Evolutionary conservation across 2,329 filamentous ascomycete genomes (phyloP).

Genomic region (Hypoxylon sp.): DNA sequence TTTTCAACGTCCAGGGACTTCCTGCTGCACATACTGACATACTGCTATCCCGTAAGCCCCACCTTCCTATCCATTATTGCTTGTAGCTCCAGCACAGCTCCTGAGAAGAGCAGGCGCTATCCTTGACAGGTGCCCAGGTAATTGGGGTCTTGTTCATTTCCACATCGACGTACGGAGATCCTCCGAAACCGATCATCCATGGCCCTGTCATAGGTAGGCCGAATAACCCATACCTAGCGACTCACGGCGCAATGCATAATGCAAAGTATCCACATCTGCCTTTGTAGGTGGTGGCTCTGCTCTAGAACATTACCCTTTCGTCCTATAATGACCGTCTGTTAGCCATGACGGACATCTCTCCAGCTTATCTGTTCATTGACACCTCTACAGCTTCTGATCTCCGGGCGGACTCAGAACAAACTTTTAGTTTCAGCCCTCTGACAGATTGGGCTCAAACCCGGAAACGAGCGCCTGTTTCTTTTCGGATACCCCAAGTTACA

Average conservation of each 20-base stretch:
- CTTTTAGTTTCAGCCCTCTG: conserved; percentile 35
- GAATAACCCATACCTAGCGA: conserved; percentile 52
- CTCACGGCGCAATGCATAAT: conserved; percentile 53
- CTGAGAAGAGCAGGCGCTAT: conserved; percentile 36
- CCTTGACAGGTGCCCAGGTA: conserved; percentile 42
- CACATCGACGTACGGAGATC: conserved; percentile 36
- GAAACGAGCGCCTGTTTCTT: conserved; percentile 40
- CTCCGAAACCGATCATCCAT: conserved; percentile 39
- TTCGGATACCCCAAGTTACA: conserved; percentile 47
- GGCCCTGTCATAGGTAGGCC: conserved; percentile 51
- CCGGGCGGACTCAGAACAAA: conserved; percentile 46
- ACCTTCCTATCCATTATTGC: conserved; percentile 13
- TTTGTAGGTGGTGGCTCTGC: conserved; percentile 52
- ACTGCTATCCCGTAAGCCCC: conserved; percentile 18
- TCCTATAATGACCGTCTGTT: conserved; percentile 34
- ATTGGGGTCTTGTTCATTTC: conserved; percentile 44
- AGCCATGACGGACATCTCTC: conserved; percentile 42
- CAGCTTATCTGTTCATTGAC: conserved; percentile 45
- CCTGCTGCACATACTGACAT: conserved; percentile 8
- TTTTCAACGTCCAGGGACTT: conserved; percentile 26
- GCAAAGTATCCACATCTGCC: conserved; percentile 51
- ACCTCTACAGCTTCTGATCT: conserved; percentile 39
- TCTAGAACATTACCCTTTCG: conserved; percentile 35
- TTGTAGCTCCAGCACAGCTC: conserved; percentile 5
- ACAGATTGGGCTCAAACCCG: conserved; percentile 40